Conservation (phyloP, 495 filamentous ascomycete genomes). For the Ramalina peruviana region DNA sequence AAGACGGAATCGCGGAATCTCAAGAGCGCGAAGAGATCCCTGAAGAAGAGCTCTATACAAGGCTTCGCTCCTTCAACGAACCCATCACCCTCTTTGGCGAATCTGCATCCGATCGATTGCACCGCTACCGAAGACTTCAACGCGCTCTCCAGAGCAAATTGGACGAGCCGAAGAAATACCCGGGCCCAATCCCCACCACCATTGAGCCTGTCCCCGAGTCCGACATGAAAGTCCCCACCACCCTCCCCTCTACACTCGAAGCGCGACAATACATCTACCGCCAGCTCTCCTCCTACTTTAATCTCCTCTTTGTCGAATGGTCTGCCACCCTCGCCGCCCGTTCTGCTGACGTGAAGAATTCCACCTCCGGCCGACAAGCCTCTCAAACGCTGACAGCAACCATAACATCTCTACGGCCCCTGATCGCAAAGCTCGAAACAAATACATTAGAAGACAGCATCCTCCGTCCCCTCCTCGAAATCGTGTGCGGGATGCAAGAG, state of each 20-base stretch:
- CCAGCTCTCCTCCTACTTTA: constrained; percentile 86
- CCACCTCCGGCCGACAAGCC: constrained; percentile 63
- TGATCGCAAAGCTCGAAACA: constrained; percentile 83
- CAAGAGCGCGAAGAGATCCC: constrained; percentile 46
- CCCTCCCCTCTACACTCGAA: constrained; percentile 37
- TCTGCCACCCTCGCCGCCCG: constrained; percentile 60
- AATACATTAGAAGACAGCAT: constrained; percentile 64
- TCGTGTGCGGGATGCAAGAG: constrained; percentile 79
- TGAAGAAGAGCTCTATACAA: constrained; percentile 52
- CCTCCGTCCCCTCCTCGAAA: constrained; percentile 79
- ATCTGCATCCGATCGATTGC: constrained; percentile 49
- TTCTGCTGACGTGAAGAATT: constrained; percentile 46
- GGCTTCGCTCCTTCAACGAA: constrained; percentile 57
- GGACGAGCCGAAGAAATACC: constrained; percentile 34
- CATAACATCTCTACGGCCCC: constrained; percentile 69
- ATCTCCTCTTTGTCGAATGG: constrained; percentile 85
- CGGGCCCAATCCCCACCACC: constrained; percentile 55
- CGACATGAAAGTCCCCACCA: constrained; percentile 68
- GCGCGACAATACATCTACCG: constrained; percentile 57
- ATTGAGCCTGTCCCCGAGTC: constrained; percentile 62
- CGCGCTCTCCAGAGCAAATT: constrained; percentile 26
- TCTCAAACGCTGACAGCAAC: constrained; percentile 66
- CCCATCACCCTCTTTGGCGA: constrained; percentile 75
- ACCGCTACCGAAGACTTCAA: constrained; percentile 51
- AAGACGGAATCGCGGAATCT: constrained; percentile 24